Evolutionary conservation across 2,329 filamentous ascomycete species (phyloP), one percentile per base, ranked within the genome.

Genomic region (Hypoxylon rubiginosum): DNA sequence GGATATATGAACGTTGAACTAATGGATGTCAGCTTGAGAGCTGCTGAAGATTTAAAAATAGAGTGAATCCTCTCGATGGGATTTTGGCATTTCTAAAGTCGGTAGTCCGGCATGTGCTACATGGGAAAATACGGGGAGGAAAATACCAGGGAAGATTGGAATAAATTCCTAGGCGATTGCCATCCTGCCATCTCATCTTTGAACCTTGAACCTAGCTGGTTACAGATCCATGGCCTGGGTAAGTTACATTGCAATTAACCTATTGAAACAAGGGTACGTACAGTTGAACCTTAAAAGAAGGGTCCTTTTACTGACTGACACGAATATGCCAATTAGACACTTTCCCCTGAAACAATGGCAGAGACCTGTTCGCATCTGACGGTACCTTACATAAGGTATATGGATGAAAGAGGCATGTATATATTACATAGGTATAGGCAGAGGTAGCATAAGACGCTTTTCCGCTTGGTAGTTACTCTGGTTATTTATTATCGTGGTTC

Each of bases 201-300:
- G n/a, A 43, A 17, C 39, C 39, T 43, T 9, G n/a, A 17, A 19
- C 39, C n/a, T 43, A 19, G n/a, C 39, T 13, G 4, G n/a, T 19
- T 19, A 10, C n/a, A 43, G 2, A 1, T 4, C 13, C 3, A 8
- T 41, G n/a, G 36, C 36, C 17, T 19, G n/a, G 39, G n/a, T 43
- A 43, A 36, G 32, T 4, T 36, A 13, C 11, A 36, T 36, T 15
- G 34, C 13, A 15, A 13, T 13, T 13, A 36, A 15, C 11, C 15
- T 15, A 36, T 26, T 50, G 58, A 66, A 66, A 66, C 58, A 55
- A 67, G 55, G 64, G 55, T n/a, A n/a, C n/a, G 24, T 19, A 45
- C 51, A n/a, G n/a, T n/a, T n/a, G n/a, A 59, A 63, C 55, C 59
- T 56, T 66, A 59, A 66, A 66, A 66, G 51, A 53, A 63, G 59